Conservation (phyloP, 2,329 filamentous ascomycete genomes). For the Cadophora sp. region DNA sequence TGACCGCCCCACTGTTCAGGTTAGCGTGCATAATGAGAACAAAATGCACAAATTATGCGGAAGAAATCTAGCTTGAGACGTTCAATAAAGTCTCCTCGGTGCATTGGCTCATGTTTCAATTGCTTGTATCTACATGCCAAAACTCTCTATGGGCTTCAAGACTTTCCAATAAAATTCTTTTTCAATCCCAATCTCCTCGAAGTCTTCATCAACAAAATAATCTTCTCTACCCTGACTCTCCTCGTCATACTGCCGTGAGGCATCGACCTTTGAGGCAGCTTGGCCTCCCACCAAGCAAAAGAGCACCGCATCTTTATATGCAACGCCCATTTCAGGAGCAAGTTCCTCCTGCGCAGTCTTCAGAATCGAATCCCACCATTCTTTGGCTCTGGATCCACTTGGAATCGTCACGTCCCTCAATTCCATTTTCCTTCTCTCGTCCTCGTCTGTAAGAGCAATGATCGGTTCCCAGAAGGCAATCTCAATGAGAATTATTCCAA, state of each 20-base stretch:
- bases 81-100: too few relatives aligned
- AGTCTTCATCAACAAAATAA: conserved; percentile 2
- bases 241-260: neutral
- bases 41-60: conserved; percentile 9
- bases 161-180: conserved; percentile 13
- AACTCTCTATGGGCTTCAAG: conserved; percentile 10
- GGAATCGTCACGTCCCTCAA: neutral
- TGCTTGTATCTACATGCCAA: neutral
- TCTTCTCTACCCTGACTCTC: neutral
- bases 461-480: conserved; percentile 1
- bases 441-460: neutral
- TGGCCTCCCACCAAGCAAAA: conserved; percentile 9
- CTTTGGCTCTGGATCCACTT: neutral
- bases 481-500: neutral
- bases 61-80: too few relatives aligned
- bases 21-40: conserved; percentile 7
- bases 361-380: neutral
- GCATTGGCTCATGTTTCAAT: too few relatives aligned
- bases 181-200: conserved; percentile 15
- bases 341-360: neutral
- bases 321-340: neutral
- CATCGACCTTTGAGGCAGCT: neutral
- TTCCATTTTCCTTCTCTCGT: neutral
- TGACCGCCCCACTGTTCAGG: conserved; percentile 11
- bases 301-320: neutral